Evolutionary conservation across 257 asterid genomes (phyloP).

Genomic region (Linaria vulgaris): DNA sequence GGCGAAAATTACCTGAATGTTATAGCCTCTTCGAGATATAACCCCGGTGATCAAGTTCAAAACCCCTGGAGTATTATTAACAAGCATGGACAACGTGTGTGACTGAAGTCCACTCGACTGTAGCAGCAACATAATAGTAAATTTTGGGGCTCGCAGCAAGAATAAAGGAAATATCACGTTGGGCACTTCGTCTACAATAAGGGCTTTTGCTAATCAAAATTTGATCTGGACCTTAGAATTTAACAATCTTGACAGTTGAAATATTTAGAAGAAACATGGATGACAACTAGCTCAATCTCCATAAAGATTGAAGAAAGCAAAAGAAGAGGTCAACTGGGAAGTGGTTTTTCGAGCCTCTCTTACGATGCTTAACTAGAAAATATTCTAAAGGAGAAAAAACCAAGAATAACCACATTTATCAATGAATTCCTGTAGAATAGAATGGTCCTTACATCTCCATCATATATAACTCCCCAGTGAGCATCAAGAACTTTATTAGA

Average conservation of each 20-base stretch:
- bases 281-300: background rate
- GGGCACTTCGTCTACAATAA: background rate
- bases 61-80: slow-evolving; percentile 75
- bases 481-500: slow-evolving; percentile 75
- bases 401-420: slow-evolving; percentile 12
- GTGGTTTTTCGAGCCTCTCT: background rate
- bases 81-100: slow-evolving; percentile 77
- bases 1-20: slow-evolving; percentile 56
- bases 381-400: slow-evolving; percentile 20
- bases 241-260: background rate
- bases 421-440: slow-evolving; percentile 16
- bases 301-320: background rate
- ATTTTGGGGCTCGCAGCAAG: background rate
- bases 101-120: slow-evolving; percentile 82
- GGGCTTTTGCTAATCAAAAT: background rate
- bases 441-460: slow-evolving; percentile 65
- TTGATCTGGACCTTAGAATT: slow-evolving; percentile 12
- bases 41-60: slow-evolving; percentile 83
- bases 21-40: slow-evolving; percentile 81
- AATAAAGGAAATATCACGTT: slow-evolving; percentile 19
- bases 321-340: background rate
- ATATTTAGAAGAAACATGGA: background rate
- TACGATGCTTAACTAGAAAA: slow-evolving; percentile 16
- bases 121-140: slow-evolving; percentile 27
- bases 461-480: slow-evolving; percentile 81